phyloP scores from a whole-genome alignment of 2,329 filamentous ascomycete genomes.

The Colletotrichum agaves region DNA sequence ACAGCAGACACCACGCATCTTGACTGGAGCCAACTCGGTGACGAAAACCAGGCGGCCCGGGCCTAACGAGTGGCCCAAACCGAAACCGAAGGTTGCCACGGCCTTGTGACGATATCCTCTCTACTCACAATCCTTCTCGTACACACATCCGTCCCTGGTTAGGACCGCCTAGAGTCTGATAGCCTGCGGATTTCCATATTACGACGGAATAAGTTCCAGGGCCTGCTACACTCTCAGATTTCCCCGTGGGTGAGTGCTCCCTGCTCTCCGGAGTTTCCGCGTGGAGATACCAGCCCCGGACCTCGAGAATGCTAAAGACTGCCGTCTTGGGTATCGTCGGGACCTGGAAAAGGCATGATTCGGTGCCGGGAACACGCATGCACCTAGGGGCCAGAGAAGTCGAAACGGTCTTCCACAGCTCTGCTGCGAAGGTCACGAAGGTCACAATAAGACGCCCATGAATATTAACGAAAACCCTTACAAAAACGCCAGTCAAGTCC shows the following conservation, averaged over 20 bases:
- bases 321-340: constrained; percentile 12
- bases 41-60: constrained; percentile 49
- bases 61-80: constrained; percentile 45
- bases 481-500: neutral
- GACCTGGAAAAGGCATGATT: constrained; percentile 11
- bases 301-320: constrained; percentile 15
- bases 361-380: constrained; percentile 8
- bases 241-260: constrained; percentile 17
- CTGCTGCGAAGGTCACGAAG: constrained; percentile 19
- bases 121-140: no score
- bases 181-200: neutral
- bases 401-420: neutral
- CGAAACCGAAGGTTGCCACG: constrained; percentile 44
- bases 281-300: neutral
- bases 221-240: neutral
- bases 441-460: no score
- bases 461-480: neutral
- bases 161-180: constrained; percentile 20
- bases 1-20: constrained; percentile 45
- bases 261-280: constrained; percentile 31
- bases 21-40: constrained; percentile 46
- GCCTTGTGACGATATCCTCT: constrained; percentile 37
- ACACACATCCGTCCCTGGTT: neutral
- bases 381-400: constrained; percentile 1
- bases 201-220: neutral